Evolutionary conservation across 2,329 filamentous ascomycete species (phyloP).

Genomic region (Diaporthe nobilis): DNA sequence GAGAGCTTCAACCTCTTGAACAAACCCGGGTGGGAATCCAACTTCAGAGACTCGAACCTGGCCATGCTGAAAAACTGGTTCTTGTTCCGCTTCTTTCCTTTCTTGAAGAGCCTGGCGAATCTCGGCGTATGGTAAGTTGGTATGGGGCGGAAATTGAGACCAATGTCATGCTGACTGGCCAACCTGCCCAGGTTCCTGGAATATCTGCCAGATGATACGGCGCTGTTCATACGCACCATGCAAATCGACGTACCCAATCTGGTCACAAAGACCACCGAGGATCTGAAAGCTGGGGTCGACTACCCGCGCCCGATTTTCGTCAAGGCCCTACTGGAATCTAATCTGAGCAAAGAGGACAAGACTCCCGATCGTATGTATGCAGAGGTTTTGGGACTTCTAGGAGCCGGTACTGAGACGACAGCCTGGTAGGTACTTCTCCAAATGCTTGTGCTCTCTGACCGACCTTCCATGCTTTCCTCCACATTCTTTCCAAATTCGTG

Average conservation of each 20-base stretch:
- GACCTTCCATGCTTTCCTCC: not conserved
- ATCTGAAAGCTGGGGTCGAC: constrained; percentile 13
- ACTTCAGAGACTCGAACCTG: constrained; percentile 9
- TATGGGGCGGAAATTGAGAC: too few species aligned
- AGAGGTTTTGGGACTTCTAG: not conserved
- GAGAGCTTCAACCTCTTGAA: constrained; percentile 24
- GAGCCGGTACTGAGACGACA: constrained; percentile 29
- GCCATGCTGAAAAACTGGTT: constrained; percentile 8
- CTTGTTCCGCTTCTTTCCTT: constrained; percentile 24
- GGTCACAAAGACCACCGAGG: constrained; percentile 1
- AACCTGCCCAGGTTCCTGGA: constrained; percentile 18
- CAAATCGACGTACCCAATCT: constrained; percentile 8
- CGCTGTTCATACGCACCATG: constrained; percentile 22
- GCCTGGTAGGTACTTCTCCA: not conserved
- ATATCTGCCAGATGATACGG: constrained; percentile 9
- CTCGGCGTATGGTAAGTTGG: constrained; percentile 12
- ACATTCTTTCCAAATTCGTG: not conserved
- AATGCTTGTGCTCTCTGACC: not conserved
- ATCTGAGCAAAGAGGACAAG: constrained; percentile 4
- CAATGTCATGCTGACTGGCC: not conserved
- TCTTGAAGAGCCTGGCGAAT: not conserved
- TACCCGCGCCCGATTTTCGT: constrained; percentile 7
- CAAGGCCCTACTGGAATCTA: not conserved
- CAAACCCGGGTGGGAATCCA: constrained; percentile 24
- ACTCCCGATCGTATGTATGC: not conserved